phyloP scores from a whole-genome alignment of 2,329 filamentous ascomycete genomes.

The Cyanodermella asteris region DNA sequence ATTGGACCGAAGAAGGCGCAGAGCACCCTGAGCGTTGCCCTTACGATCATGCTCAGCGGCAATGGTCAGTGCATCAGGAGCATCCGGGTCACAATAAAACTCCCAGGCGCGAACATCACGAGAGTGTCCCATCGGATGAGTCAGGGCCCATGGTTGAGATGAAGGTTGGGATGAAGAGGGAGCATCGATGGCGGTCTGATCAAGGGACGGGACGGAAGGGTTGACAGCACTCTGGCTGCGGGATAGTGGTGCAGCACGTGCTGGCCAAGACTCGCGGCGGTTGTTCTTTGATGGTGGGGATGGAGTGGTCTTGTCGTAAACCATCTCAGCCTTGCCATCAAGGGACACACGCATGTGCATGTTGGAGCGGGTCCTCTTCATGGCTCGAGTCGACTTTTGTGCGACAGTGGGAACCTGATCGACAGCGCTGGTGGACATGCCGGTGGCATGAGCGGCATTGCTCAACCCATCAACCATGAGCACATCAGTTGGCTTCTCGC shows the following conservation, averaged over 20 bases:
- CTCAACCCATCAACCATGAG: neutral
- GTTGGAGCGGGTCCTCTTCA: constrained; percentile 9
- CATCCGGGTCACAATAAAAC: constrained; percentile 65
- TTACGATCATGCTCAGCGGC: constrained; percentile 61
- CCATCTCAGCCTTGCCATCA: constrained; percentile 76
- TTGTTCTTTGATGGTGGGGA: constrained; percentile 36
- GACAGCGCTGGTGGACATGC: no score
- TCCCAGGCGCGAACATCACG: constrained; percentile 81
- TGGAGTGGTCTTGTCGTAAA: constrained; percentile 45
- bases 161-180: constrained; percentile 9
- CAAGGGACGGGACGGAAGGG: constrained; percentile 34
- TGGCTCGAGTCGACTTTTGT: constrained; percentile 1
- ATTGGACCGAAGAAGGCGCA: constrained; percentile 56
- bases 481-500: neutral
- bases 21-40: constrained; percentile 60
- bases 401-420: no score
- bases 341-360: constrained; percentile 65
- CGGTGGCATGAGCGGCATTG: neutral
- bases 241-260: constrained; percentile 33
- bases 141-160: no score
- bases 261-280: constrained; percentile 24
- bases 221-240: constrained; percentile 50
- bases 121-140: constrained; percentile 46
- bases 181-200: constrained; percentile 11
- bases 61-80: constrained; percentile 55